phyloP scores from a whole-genome alignment of 2,329 filamentous ascomycete species.

The Fusarium pilosicola region DNA sequence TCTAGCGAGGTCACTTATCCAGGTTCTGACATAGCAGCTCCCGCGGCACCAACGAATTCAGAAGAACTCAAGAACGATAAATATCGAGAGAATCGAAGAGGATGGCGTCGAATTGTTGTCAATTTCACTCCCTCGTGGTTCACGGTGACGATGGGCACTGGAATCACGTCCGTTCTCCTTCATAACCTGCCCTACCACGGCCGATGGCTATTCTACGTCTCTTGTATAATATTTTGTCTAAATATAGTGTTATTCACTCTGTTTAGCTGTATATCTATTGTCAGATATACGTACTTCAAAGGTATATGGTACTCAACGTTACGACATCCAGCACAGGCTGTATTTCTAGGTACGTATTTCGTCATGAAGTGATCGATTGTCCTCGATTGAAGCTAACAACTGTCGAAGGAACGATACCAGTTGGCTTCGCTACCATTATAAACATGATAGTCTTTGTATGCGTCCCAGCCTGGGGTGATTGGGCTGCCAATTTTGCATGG shows the following conservation, averaged over 20 bases:
- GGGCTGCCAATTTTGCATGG: constrained; percentile 62
- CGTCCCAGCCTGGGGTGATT: constrained; percentile 64
- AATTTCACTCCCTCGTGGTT: constrained; percentile 44
- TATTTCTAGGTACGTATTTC: constrained; percentile 16
- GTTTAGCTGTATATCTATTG: constrained; percentile 60
- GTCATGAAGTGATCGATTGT: neutral
- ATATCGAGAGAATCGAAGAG: neutral
- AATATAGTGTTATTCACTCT: constrained; percentile 64
- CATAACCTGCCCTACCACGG: constrained; percentile 67
- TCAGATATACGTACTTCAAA: constrained; percentile 70
- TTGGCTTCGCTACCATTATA: constrained; percentile 71
- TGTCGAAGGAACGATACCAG: constrained; percentile 64
- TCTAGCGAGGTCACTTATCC: constrained; percentile 15
- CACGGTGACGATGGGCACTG: constrained; percentile 70
- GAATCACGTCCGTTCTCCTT: constrained; percentile 68
- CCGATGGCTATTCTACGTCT: constrained; percentile 64
- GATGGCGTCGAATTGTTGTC: constrained; percentile 29
- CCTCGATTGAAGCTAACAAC: constrained; percentile 42
- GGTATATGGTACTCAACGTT: constrained; percentile 71
- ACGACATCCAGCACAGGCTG: constrained; percentile 67
- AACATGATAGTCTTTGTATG: constrained; percentile 69
- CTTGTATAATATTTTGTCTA: constrained; percentile 64
- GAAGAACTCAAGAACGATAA: neutral
- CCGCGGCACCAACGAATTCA: neutral
- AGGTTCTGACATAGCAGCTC: neutral